Conservation (phyloP, 345 rosid species). For the Pugionium dolabratum region DNA sequence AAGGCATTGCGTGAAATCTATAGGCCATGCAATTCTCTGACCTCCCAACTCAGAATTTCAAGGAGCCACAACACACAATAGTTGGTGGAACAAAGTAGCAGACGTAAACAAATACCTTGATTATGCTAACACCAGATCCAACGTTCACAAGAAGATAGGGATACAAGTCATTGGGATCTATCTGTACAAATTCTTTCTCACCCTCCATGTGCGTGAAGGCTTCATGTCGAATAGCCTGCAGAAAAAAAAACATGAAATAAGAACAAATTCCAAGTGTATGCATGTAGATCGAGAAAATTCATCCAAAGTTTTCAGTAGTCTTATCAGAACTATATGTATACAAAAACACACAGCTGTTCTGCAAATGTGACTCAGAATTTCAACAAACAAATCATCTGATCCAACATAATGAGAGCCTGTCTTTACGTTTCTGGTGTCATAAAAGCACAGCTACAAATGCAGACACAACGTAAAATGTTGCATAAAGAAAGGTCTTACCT, state of each 20-base stretch:
- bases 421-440: constrained; percentile 10
- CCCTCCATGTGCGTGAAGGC: constrained; percentile 98
- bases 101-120: constrained; percentile 63
- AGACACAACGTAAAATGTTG: constrained; percentile 23
- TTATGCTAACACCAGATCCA: constrained; percentile 99
- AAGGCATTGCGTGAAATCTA: constrained; percentile 17
- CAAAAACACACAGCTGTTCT: background rate
- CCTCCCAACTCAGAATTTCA: constrained; percentile 12
- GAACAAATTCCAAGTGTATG: background rate
- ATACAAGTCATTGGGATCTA: constrained; percentile 82
- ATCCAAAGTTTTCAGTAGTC: background rate
- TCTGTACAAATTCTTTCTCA: constrained; percentile 91
- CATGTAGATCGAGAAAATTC: background rate
- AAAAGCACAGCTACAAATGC: background rate
- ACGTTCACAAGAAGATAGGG: constrained; percentile 97
- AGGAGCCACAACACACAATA: background rate
- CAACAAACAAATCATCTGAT: constrained; percentile 1
- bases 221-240: constrained; percentile 99
- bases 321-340: background rate
- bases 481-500: constrained; percentile 49
- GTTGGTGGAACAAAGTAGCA: background rate
- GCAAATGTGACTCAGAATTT: constrained; percentile 14
- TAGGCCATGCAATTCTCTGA: background rate
- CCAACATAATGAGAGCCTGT: background rate
- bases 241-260: background rate